Evolutionary conservation across 495 filamentous ascomycete genomes (phyloP), one percentile per base, ranked within the genome.

Genomic region (Podospora didyma): DNA sequence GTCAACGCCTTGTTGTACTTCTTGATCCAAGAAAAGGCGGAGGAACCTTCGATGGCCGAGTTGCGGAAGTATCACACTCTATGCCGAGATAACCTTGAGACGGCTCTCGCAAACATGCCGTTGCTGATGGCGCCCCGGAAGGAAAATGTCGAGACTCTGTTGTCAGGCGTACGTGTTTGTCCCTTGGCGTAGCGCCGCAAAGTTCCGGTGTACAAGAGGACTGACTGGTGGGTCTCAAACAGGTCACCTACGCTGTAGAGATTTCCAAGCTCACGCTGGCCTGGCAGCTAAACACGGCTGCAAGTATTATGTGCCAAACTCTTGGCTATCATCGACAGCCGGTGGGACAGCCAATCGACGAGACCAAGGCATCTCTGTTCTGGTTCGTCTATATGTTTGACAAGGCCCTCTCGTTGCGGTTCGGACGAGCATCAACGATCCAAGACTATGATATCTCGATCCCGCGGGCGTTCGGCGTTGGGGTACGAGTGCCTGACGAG

Each of bases 381-480:
- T 89, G 86, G 86, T 76, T 81, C 17, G 67, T 79, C 3, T 88
- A 88, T 59, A 76, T 79, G 24, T 65, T 85, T 7, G 78, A 87
- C 57, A 85, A 81, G 57, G 75, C 75, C 12, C 68, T 89, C 21
- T 81, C 86, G 0, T 69, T 89, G n/a, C 80, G 86, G 6, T 69
- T 87, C 12, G 86, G 86, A 1, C 81, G 84, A 5, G 79, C 84
- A 0, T 79, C 82, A 0, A 69, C 75, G 4, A 76, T 88, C 26
- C 83, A 84, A 24, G 83, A 87, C 63, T 85, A 79, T 65, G 86
- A 89, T 55, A 84, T 88, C 60, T 79, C 80, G 0, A 62, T 86
- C 6, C 73, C 79, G 2, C 50, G 61, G 1, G 61, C 65, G 14
- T 60, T 75, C 10, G 73, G 72, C 1, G 54, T 53, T 11, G 42